A percentile compares a stretch with the other conserved stretches of the same genome.
phyloP scores from a whole-genome alignment of 208 protist genomes.

The Endotrypanum monterogeii region DNA sequence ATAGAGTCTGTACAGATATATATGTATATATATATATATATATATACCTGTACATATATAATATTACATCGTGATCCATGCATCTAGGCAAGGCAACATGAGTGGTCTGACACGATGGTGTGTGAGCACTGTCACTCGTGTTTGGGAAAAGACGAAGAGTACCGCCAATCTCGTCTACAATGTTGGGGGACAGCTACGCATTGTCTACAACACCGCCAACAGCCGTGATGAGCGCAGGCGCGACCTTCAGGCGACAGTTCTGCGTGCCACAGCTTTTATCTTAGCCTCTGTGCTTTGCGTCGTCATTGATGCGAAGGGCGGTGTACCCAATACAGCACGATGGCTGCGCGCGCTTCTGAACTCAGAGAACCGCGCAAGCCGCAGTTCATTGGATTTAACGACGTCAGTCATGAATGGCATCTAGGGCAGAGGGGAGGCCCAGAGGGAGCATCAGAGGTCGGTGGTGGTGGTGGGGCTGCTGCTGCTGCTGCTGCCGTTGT shows the following conservation, averaged over 20 bases:
- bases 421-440: neutral
- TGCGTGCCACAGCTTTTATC: constrained; percentile 45
- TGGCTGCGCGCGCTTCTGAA: constrained; percentile 23
- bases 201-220: constrained; percentile 73
- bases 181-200: constrained; percentile 65
- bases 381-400: neutral
- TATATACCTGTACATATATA: too few species aligned
- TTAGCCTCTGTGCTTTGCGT: constrained; percentile 37
- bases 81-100: constrained; percentile 1
- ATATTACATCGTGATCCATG: too few species aligned
- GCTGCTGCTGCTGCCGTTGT: neutral
- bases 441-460: neutral
- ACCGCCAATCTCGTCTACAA: constrained; percentile 62
- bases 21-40: too few species aligned
- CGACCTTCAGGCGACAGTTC: constrained; percentile 47
- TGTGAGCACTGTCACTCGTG: constrained; percentile 21
- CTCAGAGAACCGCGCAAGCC: constrained; percentile 7
- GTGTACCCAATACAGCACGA: constrained; percentile 32
- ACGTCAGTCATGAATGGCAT: neutral
- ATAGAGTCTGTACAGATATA: too few species aligned
- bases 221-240: constrained; percentile 47
- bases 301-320: constrained; percentile 53
- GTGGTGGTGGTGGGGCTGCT: neutral
- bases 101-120: constrained; percentile 26
- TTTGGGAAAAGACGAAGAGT: constrained; percentile 44